Evolutionary conservation across 2,329 filamentous ascomycete species (phyloP).

Genomic region (Epichloe brachyelytri): DNA sequence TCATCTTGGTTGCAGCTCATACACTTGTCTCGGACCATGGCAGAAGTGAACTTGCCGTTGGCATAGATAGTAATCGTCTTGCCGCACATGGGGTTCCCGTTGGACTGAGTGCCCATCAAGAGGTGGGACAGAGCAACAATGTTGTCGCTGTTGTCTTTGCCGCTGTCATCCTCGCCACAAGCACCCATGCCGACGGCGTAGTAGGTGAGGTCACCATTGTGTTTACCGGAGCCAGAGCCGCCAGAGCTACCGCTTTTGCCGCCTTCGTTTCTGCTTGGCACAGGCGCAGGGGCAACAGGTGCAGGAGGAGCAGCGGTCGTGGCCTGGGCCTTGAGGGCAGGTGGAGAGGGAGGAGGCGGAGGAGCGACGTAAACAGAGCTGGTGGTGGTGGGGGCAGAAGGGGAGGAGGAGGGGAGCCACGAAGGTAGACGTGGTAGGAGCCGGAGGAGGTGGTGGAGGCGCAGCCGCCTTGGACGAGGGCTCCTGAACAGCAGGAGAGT

Average conservation of each 20-base stretch:
- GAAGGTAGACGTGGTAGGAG: constrained; percentile 9
- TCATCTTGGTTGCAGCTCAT: constrained; percentile 44
- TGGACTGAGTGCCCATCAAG: constrained; percentile 52
- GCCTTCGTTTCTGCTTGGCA: neutral
- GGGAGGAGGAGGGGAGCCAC: constrained; percentile 9
- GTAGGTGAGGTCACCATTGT: constrained; percentile 58
- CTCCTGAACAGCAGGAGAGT: constrained; percentile 2
- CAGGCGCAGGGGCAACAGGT: constrained; percentile 7
- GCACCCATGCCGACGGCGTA: constrained; percentile 56
- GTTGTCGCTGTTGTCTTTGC: constrained; percentile 38
- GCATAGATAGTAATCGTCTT: constrained; percentile 50
- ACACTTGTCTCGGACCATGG: constrained; percentile 62
- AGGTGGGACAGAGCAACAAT: constrained; percentile 56
- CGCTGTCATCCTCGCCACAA: constrained; percentile 52
- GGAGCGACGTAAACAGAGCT: constrained; percentile 7
- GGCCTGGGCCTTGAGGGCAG: constrained; percentile 2
- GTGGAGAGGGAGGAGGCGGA: constrained; percentile 5
- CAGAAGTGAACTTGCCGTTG: constrained; percentile 44
- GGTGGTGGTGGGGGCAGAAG: constrained; percentile 5
- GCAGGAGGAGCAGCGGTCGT: constrained; percentile 8
- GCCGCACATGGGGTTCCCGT: constrained; percentile 59
- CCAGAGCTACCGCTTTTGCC: constrained; percentile 8
- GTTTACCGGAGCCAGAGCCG: constrained; percentile 14
- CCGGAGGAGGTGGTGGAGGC: constrained; percentile 5
- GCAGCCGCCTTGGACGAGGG: neutral